Base-by-base conservation (phyloP, 1,284 basidiomycete species). In the Ceratobasidium sp. region DNA sequence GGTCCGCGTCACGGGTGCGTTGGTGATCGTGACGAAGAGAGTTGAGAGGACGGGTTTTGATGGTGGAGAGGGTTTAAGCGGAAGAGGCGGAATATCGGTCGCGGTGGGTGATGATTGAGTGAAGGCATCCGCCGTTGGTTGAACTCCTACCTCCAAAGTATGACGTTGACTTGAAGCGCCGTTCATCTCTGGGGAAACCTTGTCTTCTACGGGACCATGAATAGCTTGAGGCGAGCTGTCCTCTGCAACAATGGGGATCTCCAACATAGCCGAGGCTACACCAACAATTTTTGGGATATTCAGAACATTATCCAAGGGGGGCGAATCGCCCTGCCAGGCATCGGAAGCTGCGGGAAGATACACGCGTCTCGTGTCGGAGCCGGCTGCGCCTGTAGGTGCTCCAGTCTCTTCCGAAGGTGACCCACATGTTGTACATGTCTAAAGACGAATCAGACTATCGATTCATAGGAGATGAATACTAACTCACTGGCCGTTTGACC, bases 1-100 rank as follows among this genome's bases (percentile, higher is more conserved):
- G 20, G 70, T 73, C 38, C 44, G 70, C 40, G 70, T 73, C 56
- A 73, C 57, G 9, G 70, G 70, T 48, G 57, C 44, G 23, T 33
- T 33, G 33, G 70, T 62, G 42, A 62, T 59, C 46, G 70, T 73
- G 13, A 62, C 57, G 38, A 57, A 62, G 15, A 73, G 40, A 7
- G 57, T 73, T 40, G 68, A 46, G 68, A 54, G 28, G 54, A 28
- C 54, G 38, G 68, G 68, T 38, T 33, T 42, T 46, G 62, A 28
- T 33, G 62, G 62, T 20, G 62, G 62, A 28, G 48, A 28, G 48
- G 48, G 65, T 54, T 52, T 28, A 54, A 28, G 10, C 3, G 65
- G 48, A 15, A 15, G 13, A 40, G 33, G 38, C 65, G 65, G 65
- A 67, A 9, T 50, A 54, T 54, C 50, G 48, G 65, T 67, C 28